These are phyloP conservation scores for Fibroporia radiculosa DNA, from an alignment of 768 basidiomycete genomes.

Conservation along the genomic window DNA sequence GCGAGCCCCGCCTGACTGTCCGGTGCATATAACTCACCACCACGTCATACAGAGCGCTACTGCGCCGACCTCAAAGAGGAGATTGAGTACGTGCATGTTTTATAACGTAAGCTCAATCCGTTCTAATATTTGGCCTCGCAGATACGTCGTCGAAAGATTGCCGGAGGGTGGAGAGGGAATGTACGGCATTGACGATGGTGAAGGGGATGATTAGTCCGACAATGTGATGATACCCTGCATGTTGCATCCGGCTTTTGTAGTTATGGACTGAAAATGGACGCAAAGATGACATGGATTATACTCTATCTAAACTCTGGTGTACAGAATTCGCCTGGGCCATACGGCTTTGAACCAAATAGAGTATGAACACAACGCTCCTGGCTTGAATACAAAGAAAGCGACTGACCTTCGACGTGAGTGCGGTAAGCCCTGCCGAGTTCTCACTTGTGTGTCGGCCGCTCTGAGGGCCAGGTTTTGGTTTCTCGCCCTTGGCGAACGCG, in stretches of 20 bases:
- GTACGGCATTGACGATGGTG: slow-evolving; percentile 70
- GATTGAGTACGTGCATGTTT: slow-evolving; percentile 62
- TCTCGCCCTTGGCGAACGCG: slow-evolving; percentile 72
- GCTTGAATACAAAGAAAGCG: slow-evolving; percentile 1
- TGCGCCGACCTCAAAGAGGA: slow-evolving; percentile 85
- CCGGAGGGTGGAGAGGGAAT: slow-evolving; percentile 70
- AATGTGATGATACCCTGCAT: background rate
- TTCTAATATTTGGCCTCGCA: slow-evolving; percentile 20
- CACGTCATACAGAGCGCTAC: slow-evolving; percentile 53
- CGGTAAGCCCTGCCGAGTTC: slow-evolving; percentile 87
- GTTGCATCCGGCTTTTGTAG: background rate
- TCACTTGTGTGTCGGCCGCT: slow-evolving; percentile 81
- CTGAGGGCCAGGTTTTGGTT: slow-evolving; percentile 92
- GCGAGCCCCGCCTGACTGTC: slow-evolving; percentile 13
- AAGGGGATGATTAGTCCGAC: slow-evolving; percentile 61
- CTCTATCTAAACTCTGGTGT: slow-evolving; percentile 59
- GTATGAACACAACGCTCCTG: slow-evolving; percentile 1
- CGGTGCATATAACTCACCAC: background rate
- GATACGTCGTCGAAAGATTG: slow-evolving; percentile 62
- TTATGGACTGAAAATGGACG: background rate
- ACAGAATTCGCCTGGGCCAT: slow-evolving; percentile 90
- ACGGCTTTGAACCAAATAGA: slow-evolving; percentile 49
- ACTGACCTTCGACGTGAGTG: slow-evolving; percentile 65
- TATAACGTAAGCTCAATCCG: background rate
- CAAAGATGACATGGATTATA: background rate